Base-by-base conservation (phyloP, 2,329 filamentous ascomycete genomes). In the Phaeosphaeria sp. region DNA sequence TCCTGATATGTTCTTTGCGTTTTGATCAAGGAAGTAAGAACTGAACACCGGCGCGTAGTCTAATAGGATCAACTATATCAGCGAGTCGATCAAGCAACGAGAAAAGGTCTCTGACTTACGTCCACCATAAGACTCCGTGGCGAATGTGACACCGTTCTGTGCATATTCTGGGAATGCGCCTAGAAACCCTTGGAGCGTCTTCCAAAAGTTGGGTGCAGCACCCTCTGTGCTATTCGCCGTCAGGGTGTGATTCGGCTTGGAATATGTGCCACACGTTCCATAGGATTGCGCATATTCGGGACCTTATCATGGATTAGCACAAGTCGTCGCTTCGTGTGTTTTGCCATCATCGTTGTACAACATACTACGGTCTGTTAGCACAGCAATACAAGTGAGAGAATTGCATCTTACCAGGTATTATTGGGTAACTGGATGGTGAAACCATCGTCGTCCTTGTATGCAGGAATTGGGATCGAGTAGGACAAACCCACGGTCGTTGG, bases 101-200 rank as follows among this genome's bases (percentile, higher is more conserved):
- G 25, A 24, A 17, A 84, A 63, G 86, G 87, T 13, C 5, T 30
- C 8, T 13, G 18, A 43, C 40, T 43, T 21, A 43, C 40, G 59
- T 0, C 86, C 86, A 1, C 85, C 85, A 56, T 86, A 86, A 40
- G 79, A 83, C 69, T 87, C 85, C 0, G 83, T 85, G 0, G 84
- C 77, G 62, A 87, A 85, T 65, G 83, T 81, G 65, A 87, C 83
- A 0, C 80, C 81, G 44, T 81, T 76, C 20, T 81, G 74, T 0
- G 74, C 68, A 59, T 79, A 79, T 33, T 78, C 59, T 1, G 76
- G 86, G 67, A 88, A 88, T 0, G 81, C 86, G 2, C 86, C 86
- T 81, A 87, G 86, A 72, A 89, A 88, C 1, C 85, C 86, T 66
- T 88, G 86, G 24, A 88, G 68, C 0, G 84, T 85, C 71, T 83